Evolutionary conservation across 805 yeast species (phyloP).

Genomic region (Saccharomycopsis olivae): DNA sequence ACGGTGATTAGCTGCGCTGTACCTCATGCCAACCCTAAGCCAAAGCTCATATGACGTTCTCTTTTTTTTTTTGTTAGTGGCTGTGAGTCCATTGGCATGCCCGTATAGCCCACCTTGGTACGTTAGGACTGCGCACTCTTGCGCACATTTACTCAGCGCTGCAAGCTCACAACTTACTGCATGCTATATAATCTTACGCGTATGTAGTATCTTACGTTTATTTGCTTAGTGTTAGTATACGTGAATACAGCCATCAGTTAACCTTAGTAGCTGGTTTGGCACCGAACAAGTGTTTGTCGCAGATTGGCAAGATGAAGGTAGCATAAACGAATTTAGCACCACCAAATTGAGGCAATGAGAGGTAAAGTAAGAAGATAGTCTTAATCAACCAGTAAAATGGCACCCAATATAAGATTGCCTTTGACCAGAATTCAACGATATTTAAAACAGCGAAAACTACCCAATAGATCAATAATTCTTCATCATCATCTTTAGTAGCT

Average conservation of each 20-base stretch:
- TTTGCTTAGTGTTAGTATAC: too few relatives aligned
- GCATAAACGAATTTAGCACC: slow-evolving; percentile 75
- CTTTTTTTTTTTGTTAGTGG: too few relatives aligned
- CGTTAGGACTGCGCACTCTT: too few relatives aligned
- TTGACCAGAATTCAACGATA: slow-evolving; percentile 92
- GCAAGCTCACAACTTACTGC: too few relatives aligned
- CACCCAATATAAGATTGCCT: slow-evolving; percentile 85
- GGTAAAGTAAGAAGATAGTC: slow-evolving; percentile 76
- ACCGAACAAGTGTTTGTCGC: slow-evolving; percentile 27
- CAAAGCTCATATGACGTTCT: too few relatives aligned
- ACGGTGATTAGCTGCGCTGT: too few relatives aligned
- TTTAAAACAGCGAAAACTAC: slow-evolving; percentile 91
- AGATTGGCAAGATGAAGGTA: slow-evolving; percentile 55
- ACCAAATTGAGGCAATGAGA: slow-evolving; percentile 77
- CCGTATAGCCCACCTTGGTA: too few relatives aligned
- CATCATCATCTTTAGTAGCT: slow-evolving; percentile 59
- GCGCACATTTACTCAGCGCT: too few relatives aligned
- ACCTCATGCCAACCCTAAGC: too few relatives aligned
- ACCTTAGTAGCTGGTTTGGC: slow-evolving; percentile 11
- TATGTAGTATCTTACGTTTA: too few relatives aligned
- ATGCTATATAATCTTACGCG: background rate
- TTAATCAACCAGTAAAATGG: slow-evolving; percentile 96
- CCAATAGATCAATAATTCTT: slow-evolving; percentile 91
- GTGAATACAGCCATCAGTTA: slow-evolving; percentile 1
- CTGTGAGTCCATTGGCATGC: too few relatives aligned